These are phyloP conservation scores for Microsporum ferrugineum DNA, from an alignment of 2,329 filamentous ascomycete genomes.

Conservation along the genomic window DNA sequence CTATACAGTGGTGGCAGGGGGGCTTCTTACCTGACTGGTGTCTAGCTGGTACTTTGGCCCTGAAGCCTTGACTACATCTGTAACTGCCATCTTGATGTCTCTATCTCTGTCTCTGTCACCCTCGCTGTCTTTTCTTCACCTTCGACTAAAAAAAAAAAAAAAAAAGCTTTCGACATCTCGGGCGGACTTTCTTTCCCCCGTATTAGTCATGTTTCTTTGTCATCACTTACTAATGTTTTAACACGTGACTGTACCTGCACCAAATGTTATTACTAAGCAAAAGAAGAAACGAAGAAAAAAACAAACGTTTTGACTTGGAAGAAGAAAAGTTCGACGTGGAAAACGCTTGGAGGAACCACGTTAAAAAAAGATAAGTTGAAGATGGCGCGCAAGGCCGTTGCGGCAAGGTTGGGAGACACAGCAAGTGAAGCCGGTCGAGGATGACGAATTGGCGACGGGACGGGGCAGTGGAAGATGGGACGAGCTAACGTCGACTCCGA, in stretches of 20 bases:
- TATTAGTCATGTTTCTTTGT: background rate
- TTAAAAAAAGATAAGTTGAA: background rate
- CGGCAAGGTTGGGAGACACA: too few species aligned
- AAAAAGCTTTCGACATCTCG: background rate
- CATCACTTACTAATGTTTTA: background rate
- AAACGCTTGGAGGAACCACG: background rate
- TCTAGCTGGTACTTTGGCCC: slow-evolving; percentile 40
- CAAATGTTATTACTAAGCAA: background rate
- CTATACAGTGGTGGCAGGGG: background rate
- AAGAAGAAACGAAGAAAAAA: background rate
- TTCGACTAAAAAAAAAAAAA: background rate
- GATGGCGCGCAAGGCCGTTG: too few species aligned
- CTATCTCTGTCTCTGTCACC: slow-evolving; percentile 2
- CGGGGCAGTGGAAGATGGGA: too few species aligned
- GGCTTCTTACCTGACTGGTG: slow-evolving; percentile 31
- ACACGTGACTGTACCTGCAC: background rate
- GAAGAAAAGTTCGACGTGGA: background rate
- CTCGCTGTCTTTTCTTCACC: background rate
- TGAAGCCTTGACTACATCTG: slow-evolving; percentile 32
- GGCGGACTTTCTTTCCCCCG: background rate
- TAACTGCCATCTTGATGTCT: slow-evolving; percentile 29
- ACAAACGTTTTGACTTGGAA: background rate
- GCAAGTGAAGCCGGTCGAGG: too few species aligned
- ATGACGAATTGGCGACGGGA: too few species aligned
- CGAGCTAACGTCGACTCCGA: too few species aligned